Base-by-base conservation (phyloP, 495 filamentous ascomycete species). In the Annulohypoxylon bovei region DNA sequence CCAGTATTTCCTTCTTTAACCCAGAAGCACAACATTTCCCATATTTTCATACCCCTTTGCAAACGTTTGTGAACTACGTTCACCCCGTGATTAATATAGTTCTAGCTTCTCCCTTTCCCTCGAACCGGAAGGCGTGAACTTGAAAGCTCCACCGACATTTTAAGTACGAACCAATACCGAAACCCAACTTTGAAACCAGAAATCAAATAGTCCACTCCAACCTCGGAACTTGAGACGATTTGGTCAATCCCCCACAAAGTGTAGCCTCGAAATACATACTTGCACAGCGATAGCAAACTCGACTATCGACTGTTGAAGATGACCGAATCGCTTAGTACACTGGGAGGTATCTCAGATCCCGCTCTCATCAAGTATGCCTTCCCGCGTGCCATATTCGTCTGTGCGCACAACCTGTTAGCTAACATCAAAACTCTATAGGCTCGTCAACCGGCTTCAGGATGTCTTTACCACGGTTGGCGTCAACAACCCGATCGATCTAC, bases 391-490 rank as follows among this genome's bases (percentile, higher is more conserved):
- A 66, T 62, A 57, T 62, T 63, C 53, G 65, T 61, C 63, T 65
- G 33, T 67, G 63, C 52, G 58, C 66, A 58, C 61, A 58, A 56
- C 55, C 14, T 71, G 40, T 39, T 27, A 59, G 49, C 75, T 77
- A 57, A 78, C 68, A 11, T 12, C 8, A 12, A 42, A 65, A 61
- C 47, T 50, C 46, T 70, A 54, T 79, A 98, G 95, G 73, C 90
- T 98, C 68, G 95, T 99, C 75, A 99, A 99, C 85, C 97, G 97
- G 84, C 89, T 99, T 27, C 95, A 99, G 78, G 95, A 99, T 94
- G 96, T 98, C 66, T 99, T 99, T 78, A 89, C 95, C 46, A 98
- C 95, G 37, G 96, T 99, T 68, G 96, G 96, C 54, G 95, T 99
- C 85, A 85, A 97, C 86, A 99, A 99, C 81, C 96, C 96, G 47